Percentiles rank a stretch among this genome's conserved stretches.
phyloP scores from a whole-genome alignment of 2,329 filamentous ascomycete genomes.

The Colletotrichum sp. region DNA sequence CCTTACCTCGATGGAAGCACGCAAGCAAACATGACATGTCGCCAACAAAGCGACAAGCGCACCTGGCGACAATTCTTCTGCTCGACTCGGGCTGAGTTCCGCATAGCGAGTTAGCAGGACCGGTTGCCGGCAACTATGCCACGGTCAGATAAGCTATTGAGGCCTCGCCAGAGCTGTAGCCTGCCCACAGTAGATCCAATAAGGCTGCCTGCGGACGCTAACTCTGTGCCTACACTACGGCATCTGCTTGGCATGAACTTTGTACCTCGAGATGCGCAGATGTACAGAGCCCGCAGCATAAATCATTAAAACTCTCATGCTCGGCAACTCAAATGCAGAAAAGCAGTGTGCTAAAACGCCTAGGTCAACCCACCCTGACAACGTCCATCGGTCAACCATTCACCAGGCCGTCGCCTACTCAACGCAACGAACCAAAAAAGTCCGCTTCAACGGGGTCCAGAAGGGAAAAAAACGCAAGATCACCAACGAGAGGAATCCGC shows the following conservation, averaged over 20 bases:
- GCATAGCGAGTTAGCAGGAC: background rate
- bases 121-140: background rate
- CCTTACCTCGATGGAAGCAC: background rate
- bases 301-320: background rate
- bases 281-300: background rate
- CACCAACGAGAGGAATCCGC: conserved; percentile 6
- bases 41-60: background rate
- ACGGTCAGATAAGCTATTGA: background rate
- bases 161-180: background rate
- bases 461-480: background rate
- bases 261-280: background rate
- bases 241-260: background rate
- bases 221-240: background rate
- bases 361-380: background rate
- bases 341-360: background rate
- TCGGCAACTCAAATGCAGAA: background rate
- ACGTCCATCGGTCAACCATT: background rate
- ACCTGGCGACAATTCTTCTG: background rate
- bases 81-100: background rate
- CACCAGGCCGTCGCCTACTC: background rate
- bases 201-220: background rate
- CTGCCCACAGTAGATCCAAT: background rate
- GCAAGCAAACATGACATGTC: background rate
- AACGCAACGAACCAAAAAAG: background rate
- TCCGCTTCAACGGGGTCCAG: background rate